Percentiles rank a stretch among this genome's conserved stretches.
Conservation (phyloP, 2,329 filamentous ascomycete species). For the Chalaropsis thielavioides region DNA sequence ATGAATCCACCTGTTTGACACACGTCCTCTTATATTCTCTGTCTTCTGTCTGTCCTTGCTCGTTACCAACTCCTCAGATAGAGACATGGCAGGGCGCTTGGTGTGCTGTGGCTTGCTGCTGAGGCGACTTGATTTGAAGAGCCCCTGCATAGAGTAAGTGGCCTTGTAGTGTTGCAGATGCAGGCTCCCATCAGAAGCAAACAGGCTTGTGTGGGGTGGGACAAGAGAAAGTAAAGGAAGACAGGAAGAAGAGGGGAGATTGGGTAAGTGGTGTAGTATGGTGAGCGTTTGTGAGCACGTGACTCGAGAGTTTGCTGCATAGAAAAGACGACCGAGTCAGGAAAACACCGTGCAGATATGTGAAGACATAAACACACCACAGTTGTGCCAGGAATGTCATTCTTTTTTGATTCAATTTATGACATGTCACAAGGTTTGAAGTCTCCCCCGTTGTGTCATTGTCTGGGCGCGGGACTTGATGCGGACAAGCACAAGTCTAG, state of each 20-base stretch:
- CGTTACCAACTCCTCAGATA: not conserved
- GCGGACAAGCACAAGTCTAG: too few relatives aligned
- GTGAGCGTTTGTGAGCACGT: not conserved
- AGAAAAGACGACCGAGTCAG: not conserved
- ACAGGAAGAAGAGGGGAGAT: not conserved
- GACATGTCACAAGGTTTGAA: too few relatives aligned
- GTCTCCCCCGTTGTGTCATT: too few relatives aligned
- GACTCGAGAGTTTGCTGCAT: not conserved
- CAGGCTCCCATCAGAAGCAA: not conserved
- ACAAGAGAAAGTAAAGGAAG: not conserved
- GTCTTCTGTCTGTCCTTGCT: not conserved
- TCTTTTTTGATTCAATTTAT: too few relatives aligned
- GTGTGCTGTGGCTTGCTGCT: not conserved
- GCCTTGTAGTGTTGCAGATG: not conserved
- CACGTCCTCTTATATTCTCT: not conserved
- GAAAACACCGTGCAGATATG: not conserved
- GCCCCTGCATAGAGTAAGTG: not conserved
- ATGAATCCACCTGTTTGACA: not conserved
- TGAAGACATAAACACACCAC: not conserved
- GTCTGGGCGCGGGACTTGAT: too few relatives aligned
- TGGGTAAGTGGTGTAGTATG: not conserved
- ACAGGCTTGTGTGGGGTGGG: not conserved
- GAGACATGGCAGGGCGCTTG: constrained; percentile 2
- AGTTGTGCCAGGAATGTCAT: not conserved
- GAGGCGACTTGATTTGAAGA: not conserved